Evolutionary conservation across 108 stramenopile genomes (phyloP).

Genomic region (Parmales sp.): DNA sequence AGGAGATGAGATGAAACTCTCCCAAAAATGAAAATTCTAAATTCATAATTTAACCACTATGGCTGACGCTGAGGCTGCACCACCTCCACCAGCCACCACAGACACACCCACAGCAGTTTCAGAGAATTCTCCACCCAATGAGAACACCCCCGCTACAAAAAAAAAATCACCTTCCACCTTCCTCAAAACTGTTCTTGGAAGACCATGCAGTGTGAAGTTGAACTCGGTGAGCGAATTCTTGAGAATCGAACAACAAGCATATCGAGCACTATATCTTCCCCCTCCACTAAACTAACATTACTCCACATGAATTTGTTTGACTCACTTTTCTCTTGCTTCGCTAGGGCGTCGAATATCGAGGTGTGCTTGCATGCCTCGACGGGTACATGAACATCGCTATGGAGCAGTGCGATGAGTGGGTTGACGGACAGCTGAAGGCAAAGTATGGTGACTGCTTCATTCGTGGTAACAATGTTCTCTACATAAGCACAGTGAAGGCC

Average conservation of each 20-base stretch:
- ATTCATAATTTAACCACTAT: too few species aligned
- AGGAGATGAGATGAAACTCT: too few species aligned
- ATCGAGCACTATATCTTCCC: background rate
- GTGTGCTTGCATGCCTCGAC: conserved; percentile 94
- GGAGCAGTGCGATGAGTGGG: conserved; percentile 99
- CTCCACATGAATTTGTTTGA: background rate
- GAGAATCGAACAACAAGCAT: background rate
- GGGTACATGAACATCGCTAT: conserved; percentile 99
- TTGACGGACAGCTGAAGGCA: conserved; percentile 91
- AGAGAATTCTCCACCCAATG: too few species aligned
- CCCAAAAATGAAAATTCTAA: too few species aligned
- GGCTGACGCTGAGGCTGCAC: too few species aligned
- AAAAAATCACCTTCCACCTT: conserved; percentile 82
- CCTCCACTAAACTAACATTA: background rate
- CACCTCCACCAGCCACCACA: too few species aligned
- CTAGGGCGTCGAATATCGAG: conserved; percentile 7
- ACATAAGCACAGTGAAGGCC: too few species aligned
- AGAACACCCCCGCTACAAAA: too few species aligned
- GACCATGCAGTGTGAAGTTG: conserved; percentile 87
- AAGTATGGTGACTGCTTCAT: conserved; percentile 99
- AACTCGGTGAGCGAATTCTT: conserved; percentile 86
- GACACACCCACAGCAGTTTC: too few species aligned
- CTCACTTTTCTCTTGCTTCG: background rate
- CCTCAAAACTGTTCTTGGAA: conserved; percentile 76
- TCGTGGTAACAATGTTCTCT: conserved; percentile 90